Conservation (phyloP, 2,329 filamentous ascomycete species). For the Monilinia fructigena region DNA sequence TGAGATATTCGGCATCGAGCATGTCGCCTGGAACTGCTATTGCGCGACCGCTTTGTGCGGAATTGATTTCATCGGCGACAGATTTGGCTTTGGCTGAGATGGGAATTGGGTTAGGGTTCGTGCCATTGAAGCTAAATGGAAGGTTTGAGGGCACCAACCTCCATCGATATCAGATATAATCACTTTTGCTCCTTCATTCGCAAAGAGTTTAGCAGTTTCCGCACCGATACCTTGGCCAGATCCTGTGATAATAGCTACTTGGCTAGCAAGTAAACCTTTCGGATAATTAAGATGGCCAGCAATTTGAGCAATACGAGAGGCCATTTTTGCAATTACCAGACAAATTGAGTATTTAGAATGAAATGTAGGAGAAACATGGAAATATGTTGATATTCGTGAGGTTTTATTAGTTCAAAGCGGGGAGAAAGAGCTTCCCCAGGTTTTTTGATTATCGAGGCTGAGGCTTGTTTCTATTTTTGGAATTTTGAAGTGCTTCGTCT, state of each 20-base stretch:
- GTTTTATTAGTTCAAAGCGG: neutral
- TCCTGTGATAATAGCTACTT: conserved; percentile 85
- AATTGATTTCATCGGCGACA: conserved; percentile 70
- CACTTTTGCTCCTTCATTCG: conserved; percentile 84
- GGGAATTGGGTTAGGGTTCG: conserved; percentile 22
- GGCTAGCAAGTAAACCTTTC: conserved; percentile 72
- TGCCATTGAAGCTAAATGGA: conserved; percentile 17
- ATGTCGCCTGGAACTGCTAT: conserved; percentile 76
- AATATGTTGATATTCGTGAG: neutral
- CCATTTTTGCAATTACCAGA: conserved; percentile 30
- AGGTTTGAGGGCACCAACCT: conserved; percentile 46
- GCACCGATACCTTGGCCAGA: conserved; percentile 86
- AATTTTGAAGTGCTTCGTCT: neutral
- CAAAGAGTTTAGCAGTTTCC: conserved; percentile 77
- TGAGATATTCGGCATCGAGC: conserved; percentile 67
- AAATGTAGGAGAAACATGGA: neutral
- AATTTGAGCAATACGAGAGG: conserved; percentile 65
- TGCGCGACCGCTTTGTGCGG: conserved; percentile 57
- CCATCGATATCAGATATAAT: conserved; percentile 80
- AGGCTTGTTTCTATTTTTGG: conserved; percentile 18
- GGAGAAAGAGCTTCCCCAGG: neutral
- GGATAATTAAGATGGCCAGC: conserved; percentile 80
- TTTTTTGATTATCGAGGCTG: conserved; percentile 1
- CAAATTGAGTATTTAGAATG: neutral
- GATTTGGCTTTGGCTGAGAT: conserved; percentile 62